A percentile compares a stretch with the other conserved stretches of the same genome.
Evolutionary conservation across 139 green algal species (phyloP).

Genomic region (Deuterostichococcus epilithicus): DNA sequence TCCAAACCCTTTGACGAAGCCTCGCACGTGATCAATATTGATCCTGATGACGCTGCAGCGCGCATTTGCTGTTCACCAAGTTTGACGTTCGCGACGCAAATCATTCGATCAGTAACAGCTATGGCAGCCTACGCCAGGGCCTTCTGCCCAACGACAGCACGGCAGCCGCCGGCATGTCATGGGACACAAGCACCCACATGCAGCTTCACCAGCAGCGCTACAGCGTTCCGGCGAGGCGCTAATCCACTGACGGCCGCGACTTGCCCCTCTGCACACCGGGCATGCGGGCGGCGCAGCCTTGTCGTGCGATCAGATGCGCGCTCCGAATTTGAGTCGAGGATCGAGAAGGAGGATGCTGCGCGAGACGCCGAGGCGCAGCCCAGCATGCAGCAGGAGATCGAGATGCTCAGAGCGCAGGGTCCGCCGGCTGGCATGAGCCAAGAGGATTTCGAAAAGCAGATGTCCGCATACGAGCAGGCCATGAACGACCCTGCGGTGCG

Average conservation of each 20-base stretch:
- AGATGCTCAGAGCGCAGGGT: background rate
- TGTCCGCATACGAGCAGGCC: conserved; percentile 22
- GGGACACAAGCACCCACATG: background rate
- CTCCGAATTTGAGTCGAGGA: background rate
- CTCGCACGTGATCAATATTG: too few species aligned
- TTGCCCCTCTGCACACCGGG: too few species aligned
- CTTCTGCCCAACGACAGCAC: too few species aligned
- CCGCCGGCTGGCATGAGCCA: background rate
- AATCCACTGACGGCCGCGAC: background rate
- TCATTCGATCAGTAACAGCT: background rate
- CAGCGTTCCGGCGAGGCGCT: background rate
- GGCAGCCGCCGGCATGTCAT: background rate
- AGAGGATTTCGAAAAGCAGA: background rate
- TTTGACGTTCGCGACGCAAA: too few species aligned
- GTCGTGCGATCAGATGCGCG: background rate
- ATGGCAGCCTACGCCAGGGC: background rate
- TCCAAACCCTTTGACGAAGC: too few species aligned
- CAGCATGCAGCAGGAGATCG: background rate
- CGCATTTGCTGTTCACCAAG: too few species aligned
- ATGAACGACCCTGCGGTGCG: conserved; percentile 32
- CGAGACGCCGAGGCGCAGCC: background rate
- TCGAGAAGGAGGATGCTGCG: background rate
- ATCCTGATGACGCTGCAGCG: too few species aligned
- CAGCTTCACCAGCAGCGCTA: background rate
- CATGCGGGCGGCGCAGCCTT: background rate